Evolutionary conservation across 495 filamentous ascomycete species (phyloP), one percentile per base, ranked within the genome.

Genomic region (Podospora australis): DNA sequence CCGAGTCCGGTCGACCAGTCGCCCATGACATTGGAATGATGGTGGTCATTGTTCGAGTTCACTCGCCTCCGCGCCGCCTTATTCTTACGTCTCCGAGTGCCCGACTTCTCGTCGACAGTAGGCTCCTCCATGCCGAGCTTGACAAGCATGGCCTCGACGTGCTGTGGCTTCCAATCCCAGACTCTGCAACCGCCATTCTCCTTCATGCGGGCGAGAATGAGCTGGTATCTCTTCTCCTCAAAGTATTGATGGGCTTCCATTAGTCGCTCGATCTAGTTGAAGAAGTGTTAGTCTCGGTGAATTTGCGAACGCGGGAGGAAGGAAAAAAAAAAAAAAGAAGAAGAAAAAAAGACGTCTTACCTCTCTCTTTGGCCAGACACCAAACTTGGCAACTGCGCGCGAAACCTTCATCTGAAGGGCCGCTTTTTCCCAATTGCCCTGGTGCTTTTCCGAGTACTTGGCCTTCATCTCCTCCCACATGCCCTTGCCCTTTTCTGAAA

Each of bases 391-490:
- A 20, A 73, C 67, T 3, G 66, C 64, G 10, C 72, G 67, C 7
- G 68, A 73, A 21, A 73, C 62, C 50, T 72, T 73, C 72, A 75
- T 74, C 41, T 75, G 72, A 0, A 75, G 59, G 13, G 64, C 65
- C 22, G 70, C 70, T 46, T 73, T 70, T 39, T 62, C 59, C 53
- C 65, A 63, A 34, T 68, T 70, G n/a, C 62, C 64, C 44, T 55
- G 49, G 17, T 60, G 69, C 38, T 56, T 64, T 23, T 66, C 64
- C 23, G 68, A 62, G 52, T 69, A 75, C 34, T 67, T 64, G n/a
- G 62, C 59, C 46, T 68, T 69, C 50, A 74, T 75, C 39, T 68
- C 64, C 26, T 73, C 69, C 72, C 72, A 75, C 69, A 75, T 75
- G 2, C 70, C 72, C 56, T 75, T 73, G 26, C 72, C 72, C 48